Percentiles rank a stretch among this genome's conserved stretches.
Conservation (phyloP, 192 early-diverging fungal genomes). For the Phycomyces nitens region DNA sequence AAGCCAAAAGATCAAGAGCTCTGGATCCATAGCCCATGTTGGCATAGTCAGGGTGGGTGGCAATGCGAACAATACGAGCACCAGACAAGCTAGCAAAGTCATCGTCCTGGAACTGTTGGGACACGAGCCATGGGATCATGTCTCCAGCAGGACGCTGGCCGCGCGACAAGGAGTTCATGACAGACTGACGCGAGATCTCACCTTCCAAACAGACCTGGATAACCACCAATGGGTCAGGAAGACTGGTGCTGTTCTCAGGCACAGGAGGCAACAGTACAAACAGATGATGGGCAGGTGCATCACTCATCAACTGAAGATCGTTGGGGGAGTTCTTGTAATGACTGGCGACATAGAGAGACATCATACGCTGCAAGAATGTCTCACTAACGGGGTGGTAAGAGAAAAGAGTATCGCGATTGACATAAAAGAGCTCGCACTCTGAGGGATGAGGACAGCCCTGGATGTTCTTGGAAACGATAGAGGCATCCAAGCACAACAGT, state of each 20-base stretch:
- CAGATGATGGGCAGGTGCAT: constrained; percentile 96
- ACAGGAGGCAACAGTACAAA: constrained; percentile 95
- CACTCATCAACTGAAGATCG: constrained; percentile 95
- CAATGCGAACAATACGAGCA: constrained; percentile 94
- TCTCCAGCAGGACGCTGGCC: constrained; percentile 90
- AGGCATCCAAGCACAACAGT: constrained; percentile 91
- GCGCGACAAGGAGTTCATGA: constrained; percentile 76
- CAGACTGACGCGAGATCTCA: constrained; percentile 83
- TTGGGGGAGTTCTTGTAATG: constrained; percentile 99
- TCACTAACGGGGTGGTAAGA: constrained; percentile 97
- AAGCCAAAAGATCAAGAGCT: constrained; percentile 80
- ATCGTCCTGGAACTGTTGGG: constrained; percentile 94
- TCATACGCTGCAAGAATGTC: constrained; percentile 95
- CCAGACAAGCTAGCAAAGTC: constrained; percentile 94
- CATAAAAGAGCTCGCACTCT: constrained; percentile 93
- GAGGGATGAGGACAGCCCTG: constrained; percentile 90
- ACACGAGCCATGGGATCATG: constrained; percentile 95
- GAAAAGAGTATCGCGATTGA: constrained; percentile 97
- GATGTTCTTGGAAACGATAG: constrained; percentile 62
- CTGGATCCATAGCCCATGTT: constrained; percentile 96
- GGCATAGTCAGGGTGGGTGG: constrained; percentile 95
- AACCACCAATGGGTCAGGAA: constrained; percentile 95
- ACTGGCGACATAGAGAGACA: constrained; percentile 94
- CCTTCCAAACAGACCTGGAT: constrained; percentile 89
- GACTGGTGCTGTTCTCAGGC: constrained; percentile 56